Evolutionary conservation across 768 basidiomycete genomes (phyloP).

Genomic region (Brasilioporus rufonigricans): DNA sequence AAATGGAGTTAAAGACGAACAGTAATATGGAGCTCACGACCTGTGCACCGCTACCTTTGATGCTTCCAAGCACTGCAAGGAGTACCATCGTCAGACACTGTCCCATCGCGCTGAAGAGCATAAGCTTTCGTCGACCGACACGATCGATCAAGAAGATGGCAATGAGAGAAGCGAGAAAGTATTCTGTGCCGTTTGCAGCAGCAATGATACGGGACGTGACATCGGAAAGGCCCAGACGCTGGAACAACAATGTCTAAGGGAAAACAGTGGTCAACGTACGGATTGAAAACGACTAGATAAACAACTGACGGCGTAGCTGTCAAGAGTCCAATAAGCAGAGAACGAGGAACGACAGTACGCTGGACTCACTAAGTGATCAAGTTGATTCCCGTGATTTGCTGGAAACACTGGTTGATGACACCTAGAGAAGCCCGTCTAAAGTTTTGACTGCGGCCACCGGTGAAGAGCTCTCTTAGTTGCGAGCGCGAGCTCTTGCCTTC

Average conservation of each 20-base stretch:
- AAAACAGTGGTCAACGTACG: background rate
- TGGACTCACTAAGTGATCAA: slow-evolving; percentile 58
- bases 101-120: slow-evolving; percentile 68
- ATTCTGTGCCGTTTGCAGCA: slow-evolving; percentile 70
- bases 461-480: slow-evolving; percentile 52
- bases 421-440: slow-evolving; percentile 57
- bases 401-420: slow-evolving; percentile 60
- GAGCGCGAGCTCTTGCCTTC: slow-evolving; percentile 6
- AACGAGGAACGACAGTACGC: slow-evolving; percentile 3
- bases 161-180: slow-evolving; percentile 67
- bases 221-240: slow-evolving; percentile 56
- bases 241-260: slow-evolving; percentile 48
- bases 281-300: background rate
- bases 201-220: slow-evolving; percentile 60
- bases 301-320: slow-evolving; percentile 33
- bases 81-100: slow-evolving; percentile 57
- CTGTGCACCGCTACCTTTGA: slow-evolving; percentile 46
- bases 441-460: slow-evolving; percentile 56
- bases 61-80: slow-evolving; percentile 55
- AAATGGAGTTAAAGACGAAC: slow-evolving; percentile 73
- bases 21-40: slow-evolving; percentile 53
- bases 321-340: slow-evolving; percentile 16
- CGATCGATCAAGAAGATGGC: slow-evolving; percentile 72
- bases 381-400: slow-evolving; percentile 69
- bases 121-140: slow-evolving; percentile 68